Conservation (phyloP, 148 eudicot genomes). For the Suaeda aralocaspica region DNA sequence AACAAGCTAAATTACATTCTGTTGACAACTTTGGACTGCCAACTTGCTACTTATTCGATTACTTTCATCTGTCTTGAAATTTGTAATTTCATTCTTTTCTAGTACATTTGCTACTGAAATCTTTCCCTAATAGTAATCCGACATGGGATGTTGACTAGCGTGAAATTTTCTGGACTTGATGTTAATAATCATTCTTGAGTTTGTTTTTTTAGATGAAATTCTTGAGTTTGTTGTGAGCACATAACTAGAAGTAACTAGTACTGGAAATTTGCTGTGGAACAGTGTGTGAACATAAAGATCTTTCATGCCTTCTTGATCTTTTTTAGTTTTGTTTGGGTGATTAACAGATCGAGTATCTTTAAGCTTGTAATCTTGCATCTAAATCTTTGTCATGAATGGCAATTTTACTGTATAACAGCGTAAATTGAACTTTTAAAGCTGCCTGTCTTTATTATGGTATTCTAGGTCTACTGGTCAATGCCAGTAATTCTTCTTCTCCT, state of each 20-base stretch:
- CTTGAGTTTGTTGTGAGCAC: background rate
- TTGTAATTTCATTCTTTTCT: background rate
- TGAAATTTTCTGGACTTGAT: background rate
- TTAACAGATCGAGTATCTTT: background rate
- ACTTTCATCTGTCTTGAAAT: background rate
- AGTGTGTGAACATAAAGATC: background rate
- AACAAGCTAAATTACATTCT: background rate
- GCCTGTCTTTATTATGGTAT: background rate
- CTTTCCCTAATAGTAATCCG: background rate
- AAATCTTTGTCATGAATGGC: background rate
- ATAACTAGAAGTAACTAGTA: background rate
- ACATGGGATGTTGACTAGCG: background rate
- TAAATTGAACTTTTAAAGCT: background rate
- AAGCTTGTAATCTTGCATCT: background rate
- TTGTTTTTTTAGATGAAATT: too few species aligned
- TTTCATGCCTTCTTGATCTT: background rate
- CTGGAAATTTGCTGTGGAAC: conserved; percentile 1
- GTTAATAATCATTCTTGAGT: background rate
- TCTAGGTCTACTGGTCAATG: background rate
- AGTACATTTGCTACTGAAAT: background rate
- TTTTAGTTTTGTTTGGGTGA: background rate
- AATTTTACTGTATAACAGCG: background rate
- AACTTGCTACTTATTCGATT: background rate
- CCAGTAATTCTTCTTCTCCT: background rate
- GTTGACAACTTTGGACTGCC: conserved; percentile 3